Base-by-base conservation (phyloP, 345 rosid species). In the Anastatica hierochuntica region DNA sequence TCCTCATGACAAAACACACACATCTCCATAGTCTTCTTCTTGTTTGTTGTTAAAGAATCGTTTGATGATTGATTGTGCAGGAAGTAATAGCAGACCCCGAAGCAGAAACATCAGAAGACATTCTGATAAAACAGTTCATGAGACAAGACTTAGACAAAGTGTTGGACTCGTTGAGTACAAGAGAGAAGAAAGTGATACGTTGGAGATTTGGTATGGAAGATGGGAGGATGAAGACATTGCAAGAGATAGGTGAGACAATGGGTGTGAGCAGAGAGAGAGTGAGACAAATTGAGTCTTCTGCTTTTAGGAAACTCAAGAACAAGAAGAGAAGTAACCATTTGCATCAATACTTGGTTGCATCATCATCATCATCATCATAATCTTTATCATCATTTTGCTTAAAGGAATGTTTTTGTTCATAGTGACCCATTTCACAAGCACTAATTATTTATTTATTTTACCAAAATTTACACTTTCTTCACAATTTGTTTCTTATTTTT, bases 201-300 rank as follows among this genome's bases (percentile, higher is more conserved):
- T 80, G 89, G 95, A 78, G 98, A 68, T 92, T 83, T 9, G 98
- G 98, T 16, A 67, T 92, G 62, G 95, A 78, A 1, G 94, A 85
- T 44, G 98, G 96, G 20, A 78, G 96, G 69, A 79, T 74, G 82
- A 92, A 82, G 67, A 88, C 96, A 0, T 62, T 92, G 69, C 98
- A 92, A 53, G 98, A 92, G 74, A 92, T 92, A 0, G 98, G 98
- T 8, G 98, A 92, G 48, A 33, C 65, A 21, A 79, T 92, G 78
- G 78, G 86, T 0, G 79, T 92, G 1, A 85, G 96, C 76, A 72
- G 98, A n/a, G 98, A 92, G 72, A 76, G 98, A 72, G 58, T 92
- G 52, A 73, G 96, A 31, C 98, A 92, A 41, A 87, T 92, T 2
- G 98, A 92, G 60, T 79, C 80, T 0, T 74, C 77, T 8, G 96